Evolutionary conservation across 192 early-diverging fungal genomes (phyloP), one percentile per base, ranked within the genome.

Genomic region (Coemansia furcata): DNA sequence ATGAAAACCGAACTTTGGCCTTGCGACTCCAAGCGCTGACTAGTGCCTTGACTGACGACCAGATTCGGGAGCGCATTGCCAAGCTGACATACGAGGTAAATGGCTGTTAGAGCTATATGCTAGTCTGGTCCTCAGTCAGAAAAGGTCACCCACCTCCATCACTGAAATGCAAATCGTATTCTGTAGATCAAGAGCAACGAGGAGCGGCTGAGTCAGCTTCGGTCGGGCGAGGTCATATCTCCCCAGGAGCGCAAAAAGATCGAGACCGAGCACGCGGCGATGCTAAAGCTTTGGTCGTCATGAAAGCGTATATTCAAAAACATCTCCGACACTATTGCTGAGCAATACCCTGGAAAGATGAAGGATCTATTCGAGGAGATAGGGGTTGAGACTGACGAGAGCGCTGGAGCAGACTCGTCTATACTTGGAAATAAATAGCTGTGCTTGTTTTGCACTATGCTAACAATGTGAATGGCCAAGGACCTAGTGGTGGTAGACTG

Each of bases 381-480:
- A 17, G 86, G 86, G 29, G 73, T 89, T 38, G 88, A 89, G 63
- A 87, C 86, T 0, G 88, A 88, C 62, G 85, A 88, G 59, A 63
- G 68, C 21, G 84, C 40, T 5, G 73, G 76, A 6, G 77, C 75
- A 1, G 73, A 84, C 19, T 43, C 67, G 11, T 46, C 78, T 26
- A 80, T 80, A 30, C 54, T 80, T 49, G 36, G 42, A 3, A 32
- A 8, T 11, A 67, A 46, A 5, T 66, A 66, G 46, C 46, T 19
- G 9, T 7, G 46, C 6, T 21, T 47, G 46, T 9, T 47, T 19
- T 47, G 39, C 9, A 40, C 39, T 3, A 9, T 37, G 36, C 9
- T 37, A 37, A 37, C 6, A 37, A 8, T 9, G 36, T 37, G 36
- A 37, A 9, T 37, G 37, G 37, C 37, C 37, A 38, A 40, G 10